Evolutionary conservation across 1,284 basidiomycete genomes (phyloP).

Genomic region (Trichosporon sp.): DNA sequence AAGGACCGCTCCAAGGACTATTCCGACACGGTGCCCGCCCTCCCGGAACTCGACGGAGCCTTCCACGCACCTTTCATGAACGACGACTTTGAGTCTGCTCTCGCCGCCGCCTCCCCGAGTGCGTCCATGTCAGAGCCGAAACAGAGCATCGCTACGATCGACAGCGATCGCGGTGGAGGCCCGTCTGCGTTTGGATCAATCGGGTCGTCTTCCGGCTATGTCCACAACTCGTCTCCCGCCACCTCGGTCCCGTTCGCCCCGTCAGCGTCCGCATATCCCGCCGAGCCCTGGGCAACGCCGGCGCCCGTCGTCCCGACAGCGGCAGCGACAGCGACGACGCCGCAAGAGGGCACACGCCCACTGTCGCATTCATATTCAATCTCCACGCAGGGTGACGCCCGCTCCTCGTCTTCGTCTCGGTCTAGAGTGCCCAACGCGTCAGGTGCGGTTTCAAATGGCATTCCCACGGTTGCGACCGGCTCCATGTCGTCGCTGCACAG

Average conservation of each 20-base stretch:
- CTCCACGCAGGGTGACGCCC: constrained; percentile 16
- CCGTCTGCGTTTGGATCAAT: neutral
- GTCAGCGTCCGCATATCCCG: constrained; percentile 11
- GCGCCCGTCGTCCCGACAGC: neutral
- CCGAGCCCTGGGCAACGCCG: constrained; percentile 12
- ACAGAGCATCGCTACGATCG: constrained; percentile 4
- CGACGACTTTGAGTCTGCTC: constrained; percentile 13
- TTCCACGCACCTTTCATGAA: constrained; percentile 12
- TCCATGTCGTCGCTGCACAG: constrained; percentile 18
- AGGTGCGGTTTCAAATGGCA: neutral
- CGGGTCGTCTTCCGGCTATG: constrained; percentile 9
- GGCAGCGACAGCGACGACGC: neutral
- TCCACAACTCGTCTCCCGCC: neutral
- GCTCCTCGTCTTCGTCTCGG: constrained; percentile 19
- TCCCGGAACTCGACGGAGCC: constrained; percentile 14
- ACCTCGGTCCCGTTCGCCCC: constrained; percentile 11
- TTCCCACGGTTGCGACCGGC: constrained; percentile 1
- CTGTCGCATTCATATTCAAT: constrained; percentile 19
- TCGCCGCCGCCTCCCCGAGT: constrained; percentile 2
- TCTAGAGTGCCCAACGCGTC: constrained; percentile 7
- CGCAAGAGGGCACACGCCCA: constrained; percentile 10
- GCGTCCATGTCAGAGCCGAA: constrained; percentile 6
- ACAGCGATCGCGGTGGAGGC: constrained; percentile 4
- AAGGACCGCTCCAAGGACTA: constrained; percentile 2
- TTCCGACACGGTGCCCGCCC: constrained; percentile 7